Evolutionary conservation across 1,284 basidiomycete species (phyloP), one percentile per base, ranked within the genome.

Genomic region (Trichosporon sp.): DNA sequence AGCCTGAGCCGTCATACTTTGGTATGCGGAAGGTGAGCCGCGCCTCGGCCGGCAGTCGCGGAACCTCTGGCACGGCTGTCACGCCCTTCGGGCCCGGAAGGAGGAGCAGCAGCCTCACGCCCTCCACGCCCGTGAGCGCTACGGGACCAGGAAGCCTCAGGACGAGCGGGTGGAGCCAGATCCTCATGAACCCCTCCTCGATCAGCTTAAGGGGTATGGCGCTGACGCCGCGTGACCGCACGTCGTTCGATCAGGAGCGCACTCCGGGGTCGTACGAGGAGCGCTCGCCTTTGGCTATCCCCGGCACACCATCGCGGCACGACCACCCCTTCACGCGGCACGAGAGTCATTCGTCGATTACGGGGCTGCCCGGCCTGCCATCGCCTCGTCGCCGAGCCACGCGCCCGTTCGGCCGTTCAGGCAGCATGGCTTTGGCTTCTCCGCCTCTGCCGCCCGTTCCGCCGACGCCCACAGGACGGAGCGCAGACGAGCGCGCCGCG

Each of bases 1-100:
- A 68, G n/a, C 83, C 80, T 2, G 79, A 80, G 64, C 77, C 76
- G 67, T 81, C 82, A 71, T 83, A 84, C 73, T 84, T 83, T 65
- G 78, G 75, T 6, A 75, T 81, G 6, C 81, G 80, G 12, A 74
- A 32, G 10, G 54, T 37, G 11, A 31, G 59, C 12, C 37, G 37
- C 19, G 43, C 51, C 6, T 54, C 51, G 19, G 51, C 40, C 35
- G 35, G 16, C 2, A n/a, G 40, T 2, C n/a, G 35, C 3, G 40
- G 56, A 7, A 63, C 68, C 32, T 26, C 61, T 6, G 51, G 51
- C 51, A 54, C 51, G 21, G 51, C 51, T 3, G 51, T 54, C 19
- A 54, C 51, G 12, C 21, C 70, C 2, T 46, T 66, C 12, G 38
- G 43, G 2, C 59, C 12, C 38, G 38, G 38, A 10, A 40, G 68